phyloP scores from a whole-genome alignment of 129 eudicot species.

The Lactuca sativa region DNA sequence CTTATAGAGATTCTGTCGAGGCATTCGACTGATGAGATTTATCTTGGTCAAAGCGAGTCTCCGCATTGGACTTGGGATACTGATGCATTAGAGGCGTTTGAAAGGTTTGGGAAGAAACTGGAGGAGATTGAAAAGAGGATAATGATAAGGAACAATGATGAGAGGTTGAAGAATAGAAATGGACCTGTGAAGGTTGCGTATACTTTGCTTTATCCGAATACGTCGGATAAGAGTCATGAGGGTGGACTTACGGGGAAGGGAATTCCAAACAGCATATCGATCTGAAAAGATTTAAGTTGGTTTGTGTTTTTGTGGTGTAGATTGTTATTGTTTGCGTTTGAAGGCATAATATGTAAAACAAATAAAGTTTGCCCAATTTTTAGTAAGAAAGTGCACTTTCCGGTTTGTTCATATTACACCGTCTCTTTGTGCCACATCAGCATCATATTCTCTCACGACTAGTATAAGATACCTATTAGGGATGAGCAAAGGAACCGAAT shows the following conservation, averaged over 20 bases:
- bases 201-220: conserved; percentile 46
- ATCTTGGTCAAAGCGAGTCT: conserved; percentile 54
- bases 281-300: conserved; percentile 12
- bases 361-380: conserved; percentile 14
- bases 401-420: too few relatives aligned
- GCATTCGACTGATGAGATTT: conserved; percentile 58
- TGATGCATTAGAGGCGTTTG: conserved; percentile 35
- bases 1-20: conserved; percentile 50
- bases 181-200: conserved; percentile 49
- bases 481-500: too few relatives aligned
- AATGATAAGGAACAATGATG: conserved; percentile 31
- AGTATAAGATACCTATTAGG: too few relatives aligned
- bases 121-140: conserved; percentile 44
- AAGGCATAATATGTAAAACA: neutral
- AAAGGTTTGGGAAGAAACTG: conserved; percentile 37
- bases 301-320: conserved; percentile 11
- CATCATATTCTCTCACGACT: too few relatives aligned
- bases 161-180: conserved; percentile 38
- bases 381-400: conserved; percentile 1
- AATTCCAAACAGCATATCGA: conserved; percentile 48
- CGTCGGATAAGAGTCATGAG: conserved; percentile 34
- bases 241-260: conserved; percentile 61
- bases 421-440: too few relatives aligned
- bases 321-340: neutral
- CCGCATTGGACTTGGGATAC: conserved; percentile 50